phyloP scores from a whole-genome alignment of 805 yeast genomes.

The Teunomyces aglyptinius region DNA sequence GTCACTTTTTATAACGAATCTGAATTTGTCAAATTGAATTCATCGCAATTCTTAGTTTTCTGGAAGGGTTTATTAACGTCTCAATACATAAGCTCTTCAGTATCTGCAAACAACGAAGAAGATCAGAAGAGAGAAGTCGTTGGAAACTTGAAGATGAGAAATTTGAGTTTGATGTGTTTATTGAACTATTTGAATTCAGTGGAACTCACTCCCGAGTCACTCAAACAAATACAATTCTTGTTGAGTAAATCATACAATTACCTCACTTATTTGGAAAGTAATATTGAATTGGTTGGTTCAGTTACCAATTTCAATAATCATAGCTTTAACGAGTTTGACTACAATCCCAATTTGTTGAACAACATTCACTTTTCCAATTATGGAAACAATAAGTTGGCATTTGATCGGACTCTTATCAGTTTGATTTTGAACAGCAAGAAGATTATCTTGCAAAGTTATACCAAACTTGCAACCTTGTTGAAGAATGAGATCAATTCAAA shows the following conservation, averaged over 20 bases:
- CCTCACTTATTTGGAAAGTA: slow-evolving; percentile 38
- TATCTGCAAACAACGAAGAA: slow-evolving; percentile 14
- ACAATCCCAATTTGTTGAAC: slow-evolving; percentile 26
- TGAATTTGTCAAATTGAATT: slow-evolving; percentile 42
- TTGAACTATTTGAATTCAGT: slow-evolving; percentile 38
- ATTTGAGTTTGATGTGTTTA: slow-evolving; percentile 38
- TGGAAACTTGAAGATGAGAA: slow-evolving; percentile 36
- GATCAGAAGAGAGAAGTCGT: slow-evolving; percentile 27
- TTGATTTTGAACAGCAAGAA: slow-evolving; percentile 38
- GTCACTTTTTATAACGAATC: slow-evolving; percentile 40
- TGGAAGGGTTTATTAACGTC: slow-evolving; percentile 46
- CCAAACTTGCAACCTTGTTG: slow-evolving; percentile 28
- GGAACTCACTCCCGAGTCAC: slow-evolving; percentile 37
- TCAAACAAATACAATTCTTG: slow-evolving; percentile 40
- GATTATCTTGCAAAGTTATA: slow-evolving; percentile 34
- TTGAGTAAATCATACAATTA: slow-evolving; percentile 42
- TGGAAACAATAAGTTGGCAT: slow-evolving; percentile 17
- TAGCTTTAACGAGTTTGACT: slow-evolving; percentile 28
- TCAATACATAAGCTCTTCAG: slow-evolving; percentile 30
- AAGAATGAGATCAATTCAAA: slow-evolving; percentile 42
- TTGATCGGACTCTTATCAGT: slow-evolving; percentile 28
- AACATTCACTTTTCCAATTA: slow-evolving; percentile 29
- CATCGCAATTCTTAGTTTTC: slow-evolving; percentile 43
- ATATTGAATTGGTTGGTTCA: slow-evolving; percentile 29
- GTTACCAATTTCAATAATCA: slow-evolving; percentile 31